Base-by-base conservation (phyloP, 2,329 filamentous ascomycete species). In the Venturia nashicola region DNA sequence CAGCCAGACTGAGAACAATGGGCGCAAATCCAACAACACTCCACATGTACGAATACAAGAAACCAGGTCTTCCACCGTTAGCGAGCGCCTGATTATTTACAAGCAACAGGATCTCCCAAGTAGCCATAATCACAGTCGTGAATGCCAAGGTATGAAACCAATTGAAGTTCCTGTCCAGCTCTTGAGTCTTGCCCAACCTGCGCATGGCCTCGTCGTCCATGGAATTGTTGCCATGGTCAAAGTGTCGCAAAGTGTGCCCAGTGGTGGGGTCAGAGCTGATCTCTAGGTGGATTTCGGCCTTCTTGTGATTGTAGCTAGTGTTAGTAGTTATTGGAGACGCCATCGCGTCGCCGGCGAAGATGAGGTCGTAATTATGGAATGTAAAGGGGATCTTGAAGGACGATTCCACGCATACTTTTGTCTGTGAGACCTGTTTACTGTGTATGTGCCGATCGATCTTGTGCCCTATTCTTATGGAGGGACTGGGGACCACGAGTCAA, bases 81-180 rank as follows among this genome's bases (percentile, higher is more conserved):
- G 8, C 20, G 9, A 66, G 43, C 20, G 61, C 64, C 32, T 36
- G 34, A 32, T 42, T 42, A 7, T 20, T 32, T 11, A 57, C 51
- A 18, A 57, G 23, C 51, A 57, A 36, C 40, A 27, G 32, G 11
- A 48, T 48, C 42, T 66, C 65, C 65, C 65, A 66, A 2, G 65
- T 66, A 42, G 65, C 55, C 54, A 62, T 18, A 27, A 66, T 36
- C n/a, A 66, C 55, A 55, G 62, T 66, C 11, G 36, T 32, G 39
- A 66, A 66, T 16, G 55, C 55, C 23, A 66, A 42, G 5, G 62
- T 66, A 43, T 46, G 44, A 34, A 66, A 42, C 54, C 63, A 62
- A 5, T 59, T n/a, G 44, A 66, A 66, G 42, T 66, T 66, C 16
- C 65, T 12, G 39, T 62, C 55, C 54, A 66, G 34, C 40, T 66